Evolutionary conservation across 1,139 yeast species (phyloP).

Genomic region (Meyerozyma sp.): DNA sequence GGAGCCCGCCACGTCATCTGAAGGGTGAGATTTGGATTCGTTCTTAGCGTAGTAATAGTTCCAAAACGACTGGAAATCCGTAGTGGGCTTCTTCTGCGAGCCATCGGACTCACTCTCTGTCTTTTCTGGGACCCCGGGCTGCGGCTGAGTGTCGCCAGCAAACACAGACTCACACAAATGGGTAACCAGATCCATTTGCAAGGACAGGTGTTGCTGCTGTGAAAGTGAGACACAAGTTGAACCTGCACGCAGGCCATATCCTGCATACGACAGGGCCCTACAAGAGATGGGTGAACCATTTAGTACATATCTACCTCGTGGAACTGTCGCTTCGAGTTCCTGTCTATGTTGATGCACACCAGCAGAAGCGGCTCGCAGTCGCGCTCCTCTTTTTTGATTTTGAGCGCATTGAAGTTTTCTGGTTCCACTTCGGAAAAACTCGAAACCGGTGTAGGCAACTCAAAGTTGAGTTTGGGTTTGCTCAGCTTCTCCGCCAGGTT

Average conservation of each 20-base stretch:
- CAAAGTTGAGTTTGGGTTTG: conserved; percentile 5
- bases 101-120: neutral
- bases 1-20: neutral
- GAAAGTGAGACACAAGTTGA: neutral
- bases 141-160: conserved; percentile 10
- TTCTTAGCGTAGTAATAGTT: conserved; percentile 4
- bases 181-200: conserved; percentile 17
- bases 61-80: conserved; percentile 10
- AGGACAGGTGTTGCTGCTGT: neutral
- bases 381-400: neutral
- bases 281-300: neutral
- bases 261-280: too few species aligned
- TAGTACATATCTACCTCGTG: neutral
- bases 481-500: neutral
- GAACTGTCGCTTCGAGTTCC: neutral
- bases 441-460: conserved; percentile 17
- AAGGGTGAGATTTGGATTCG: neutral
- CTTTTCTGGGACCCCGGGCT: conserved; percentile 1
- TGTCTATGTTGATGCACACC: neutral
- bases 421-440: conserved; percentile 12
- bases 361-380: conserved; percentile 3
- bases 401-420: neutral
- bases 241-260: neutral
- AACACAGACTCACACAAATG: conserved; percentile 17
- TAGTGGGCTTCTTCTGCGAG: conserved; percentile 2